phyloP scores from a whole-genome alignment of 2,329 filamentous ascomycete species.

The Epichloe brachyelytri region DNA sequence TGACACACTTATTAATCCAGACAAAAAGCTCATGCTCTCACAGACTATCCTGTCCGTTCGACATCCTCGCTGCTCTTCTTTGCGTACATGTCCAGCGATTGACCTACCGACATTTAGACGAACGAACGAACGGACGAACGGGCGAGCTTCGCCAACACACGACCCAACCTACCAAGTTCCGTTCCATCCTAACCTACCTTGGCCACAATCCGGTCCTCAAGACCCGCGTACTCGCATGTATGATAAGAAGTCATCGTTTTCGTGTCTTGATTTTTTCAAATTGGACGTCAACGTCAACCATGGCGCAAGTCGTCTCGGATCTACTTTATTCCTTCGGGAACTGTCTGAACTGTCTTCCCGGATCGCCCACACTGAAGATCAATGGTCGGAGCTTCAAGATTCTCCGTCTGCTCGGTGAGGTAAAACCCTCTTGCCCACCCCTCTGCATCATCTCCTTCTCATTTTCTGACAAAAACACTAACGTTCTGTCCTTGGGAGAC shows the following conservation, averaged over 20 bases:
- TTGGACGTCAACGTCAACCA: slow-evolving; percentile 21
- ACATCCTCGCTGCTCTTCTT: neutral
- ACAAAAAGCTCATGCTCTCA: too few species aligned
- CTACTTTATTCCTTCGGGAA: slow-evolving; percentile 84
- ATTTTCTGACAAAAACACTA: too few species aligned
- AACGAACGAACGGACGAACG: too few species aligned
- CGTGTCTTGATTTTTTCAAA: neutral
- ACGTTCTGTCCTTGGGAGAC: too few species aligned
- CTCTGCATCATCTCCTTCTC: neutral
- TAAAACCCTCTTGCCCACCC: slow-evolving; percentile 23
- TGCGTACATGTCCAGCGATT: neutral
- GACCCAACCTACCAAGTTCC: too few species aligned
- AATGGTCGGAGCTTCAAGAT: slow-evolving; percentile 95
- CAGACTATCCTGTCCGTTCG: too few species aligned
- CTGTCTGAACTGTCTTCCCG: slow-evolving; percentile 93
- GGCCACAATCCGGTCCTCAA: too few species aligned
- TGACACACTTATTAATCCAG: too few species aligned
- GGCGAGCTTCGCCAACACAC: too few species aligned
- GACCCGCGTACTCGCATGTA: too few species aligned
- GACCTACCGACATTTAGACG: too few species aligned
- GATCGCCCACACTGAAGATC: slow-evolving; percentile 87
- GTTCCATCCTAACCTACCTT: too few species aligned
- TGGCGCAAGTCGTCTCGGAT: slow-evolving; percentile 80
- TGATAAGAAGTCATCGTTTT: neutral
- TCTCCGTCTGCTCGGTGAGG: slow-evolving; percentile 81